These are phyloP conservation scores for Erythrophleum fordii DNA, from an alignment of 306 rosid genomes.

Conservation along the genomic window DNA sequence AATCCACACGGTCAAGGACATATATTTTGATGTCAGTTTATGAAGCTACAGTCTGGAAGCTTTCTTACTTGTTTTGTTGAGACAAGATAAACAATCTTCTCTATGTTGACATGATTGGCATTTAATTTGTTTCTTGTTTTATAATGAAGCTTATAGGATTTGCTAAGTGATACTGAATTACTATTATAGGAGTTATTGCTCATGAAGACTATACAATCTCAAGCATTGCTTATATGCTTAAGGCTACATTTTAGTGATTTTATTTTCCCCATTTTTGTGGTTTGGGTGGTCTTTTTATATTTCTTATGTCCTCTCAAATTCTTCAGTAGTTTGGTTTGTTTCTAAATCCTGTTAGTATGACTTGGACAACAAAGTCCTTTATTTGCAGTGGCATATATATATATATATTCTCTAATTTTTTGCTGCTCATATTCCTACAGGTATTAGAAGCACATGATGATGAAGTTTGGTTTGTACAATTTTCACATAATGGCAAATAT, in stretches of 20 bases:
- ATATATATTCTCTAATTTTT: slow-evolving; percentile 44
- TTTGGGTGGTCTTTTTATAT: background rate
- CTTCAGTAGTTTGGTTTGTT: background rate
- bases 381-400: slow-evolving; percentile 27
- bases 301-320: too few species aligned
- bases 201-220: background rate
- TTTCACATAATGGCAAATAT: slow-evolving; percentile 89
- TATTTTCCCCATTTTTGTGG: background rate
- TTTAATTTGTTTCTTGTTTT: background rate
- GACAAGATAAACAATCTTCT: background rate
- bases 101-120: background rate
- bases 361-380: background rate
- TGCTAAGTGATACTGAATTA: background rate
- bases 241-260: background rate
- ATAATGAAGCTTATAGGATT: background rate
- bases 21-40: background rate
- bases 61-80: background rate
- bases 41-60: background rate
- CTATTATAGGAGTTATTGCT: background rate
- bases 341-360: background rate
- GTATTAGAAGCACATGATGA: slow-evolving; percentile 78
- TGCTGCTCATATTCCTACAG: slow-evolving; percentile 45
- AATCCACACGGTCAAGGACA: background rate
- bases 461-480: slow-evolving; percentile 94
- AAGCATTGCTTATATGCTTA: background rate